Base-by-base conservation (phyloP, 2,329 filamentous ascomycete genomes). In the Talaromyces sp. region DNA sequence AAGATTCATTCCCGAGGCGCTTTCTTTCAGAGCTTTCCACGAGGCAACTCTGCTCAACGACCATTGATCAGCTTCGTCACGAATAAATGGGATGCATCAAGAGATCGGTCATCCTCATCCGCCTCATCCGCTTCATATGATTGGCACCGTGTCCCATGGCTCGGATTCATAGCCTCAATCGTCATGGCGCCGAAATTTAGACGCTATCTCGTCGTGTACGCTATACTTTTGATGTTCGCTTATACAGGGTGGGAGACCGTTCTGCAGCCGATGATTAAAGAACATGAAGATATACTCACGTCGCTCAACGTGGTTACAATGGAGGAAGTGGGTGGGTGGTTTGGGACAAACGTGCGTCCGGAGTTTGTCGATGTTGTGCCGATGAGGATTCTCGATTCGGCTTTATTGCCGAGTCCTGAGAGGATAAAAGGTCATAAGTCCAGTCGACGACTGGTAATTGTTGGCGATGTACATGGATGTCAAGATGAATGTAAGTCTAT, bases 401-500 rank as follows among this genome's bases (percentile, higher is more conserved):
- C 74, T 3, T 73, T 84, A 58, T 68, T 86, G 13, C 84, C 84
- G 11, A 73, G 75, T 10, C 69, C 73, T 47, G 25, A 63, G 63
- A 49, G 76, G 69, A 65, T 60, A 17, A 10, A 13, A 22, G 31
- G 40, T 8, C 22, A 25, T n/a, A 27, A 36, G 5, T 58, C 60
- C 7, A 34, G 59, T 36, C 60, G 79, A 25, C 86, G 85, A 19
- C 80, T 99, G 27, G 82, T 98, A 38, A 83, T 98, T 67, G 83
- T 98, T 38, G 94, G 95, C 63, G 95, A 99, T 79, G 92, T 98
- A 15, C 94, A 98, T 79, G 95, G 95, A 58, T 95, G 95, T 81
- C 87, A 87, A 70, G 76, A 85, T 13, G 86, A 92, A 67, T 83
- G 92, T 74, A 78, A 83, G 75, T 45, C 58, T 56, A 19, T 22